phyloP scores from a whole-genome alignment of 2,329 filamentous ascomycete genomes.

The Trichoderma brevicompactum region DNA sequence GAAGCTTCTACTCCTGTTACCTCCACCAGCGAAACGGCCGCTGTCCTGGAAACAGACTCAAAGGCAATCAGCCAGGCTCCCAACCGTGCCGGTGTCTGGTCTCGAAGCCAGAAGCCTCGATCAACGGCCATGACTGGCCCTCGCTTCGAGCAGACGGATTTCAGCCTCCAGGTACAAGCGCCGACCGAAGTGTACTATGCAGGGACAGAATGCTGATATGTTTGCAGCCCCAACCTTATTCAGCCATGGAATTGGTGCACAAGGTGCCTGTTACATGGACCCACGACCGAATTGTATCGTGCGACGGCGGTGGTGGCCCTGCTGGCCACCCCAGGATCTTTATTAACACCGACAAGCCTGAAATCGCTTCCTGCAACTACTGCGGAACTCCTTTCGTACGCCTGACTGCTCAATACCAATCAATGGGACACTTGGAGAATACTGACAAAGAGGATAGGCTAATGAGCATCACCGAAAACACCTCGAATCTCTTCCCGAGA shows the following conservation, averaged over 20 bases:
- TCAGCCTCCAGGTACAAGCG: conserved; percentile 76
- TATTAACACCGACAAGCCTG: conserved; percentile 97
- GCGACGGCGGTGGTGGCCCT: conserved; percentile 90
- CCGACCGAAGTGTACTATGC: neutral
- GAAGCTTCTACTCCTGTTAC: conserved; percentile 49
- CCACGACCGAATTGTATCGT: conserved; percentile 78
- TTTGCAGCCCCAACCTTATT: conserved; percentile 77
- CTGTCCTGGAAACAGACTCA: conserved; percentile 48
- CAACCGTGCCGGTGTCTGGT: conserved; percentile 83
- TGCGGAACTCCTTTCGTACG: conserved; percentile 92
- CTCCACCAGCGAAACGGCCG: conserved; percentile 46
- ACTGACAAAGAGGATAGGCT: conserved; percentile 60
- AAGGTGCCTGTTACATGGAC: conserved; percentile 93
- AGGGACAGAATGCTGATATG: conserved; percentile 8
- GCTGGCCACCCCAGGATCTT: conserved; percentile 91
- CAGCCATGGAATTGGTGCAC: conserved; percentile 95
- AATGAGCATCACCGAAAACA: conserved; percentile 86
- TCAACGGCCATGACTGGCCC: conserved; percentile 88
- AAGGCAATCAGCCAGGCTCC: conserved; percentile 75
- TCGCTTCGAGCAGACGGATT: conserved; percentile 95
- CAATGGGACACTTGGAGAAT: neutral
- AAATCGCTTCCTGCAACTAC: conserved; percentile 89
- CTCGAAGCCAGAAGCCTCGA: conserved; percentile 80
- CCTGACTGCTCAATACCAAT: conserved; percentile 29
- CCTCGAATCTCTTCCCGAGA: conserved; percentile 79